These are phyloP conservation scores for Thozetella sp. DNA, from an alignment of 495 filamentous ascomycete genomes.

Conservation along the genomic window DNA sequence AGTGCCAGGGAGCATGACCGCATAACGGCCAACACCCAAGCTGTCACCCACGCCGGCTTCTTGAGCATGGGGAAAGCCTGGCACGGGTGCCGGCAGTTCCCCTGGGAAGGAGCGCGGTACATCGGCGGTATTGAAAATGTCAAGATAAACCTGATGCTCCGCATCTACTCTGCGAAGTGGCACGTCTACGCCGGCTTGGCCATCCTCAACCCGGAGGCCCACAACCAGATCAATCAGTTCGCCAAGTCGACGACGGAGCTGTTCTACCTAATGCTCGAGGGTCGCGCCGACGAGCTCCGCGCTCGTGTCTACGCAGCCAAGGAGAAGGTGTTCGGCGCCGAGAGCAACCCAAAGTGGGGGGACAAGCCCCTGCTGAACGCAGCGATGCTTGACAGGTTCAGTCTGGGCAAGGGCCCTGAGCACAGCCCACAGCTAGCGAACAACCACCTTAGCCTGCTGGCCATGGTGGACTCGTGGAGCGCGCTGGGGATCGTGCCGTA, in stretches of 20 bases:
- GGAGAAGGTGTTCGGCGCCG: slow-evolving; percentile 73
- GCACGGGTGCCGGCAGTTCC: slow-evolving; percentile 90
- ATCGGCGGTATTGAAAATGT: slow-evolving; percentile 98
- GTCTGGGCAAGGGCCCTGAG: slow-evolving; percentile 61
- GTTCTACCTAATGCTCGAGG: slow-evolving; percentile 93
- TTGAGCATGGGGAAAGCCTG: slow-evolving; percentile 96
- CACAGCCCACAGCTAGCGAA: slow-evolving; percentile 68
- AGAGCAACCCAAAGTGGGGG: slow-evolving; percentile 43
- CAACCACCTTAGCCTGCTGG: slow-evolving; percentile 88
- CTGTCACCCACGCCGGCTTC: slow-evolving; percentile 96
- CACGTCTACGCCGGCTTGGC: slow-evolving; percentile 98
- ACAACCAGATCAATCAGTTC: slow-evolving; percentile 91
- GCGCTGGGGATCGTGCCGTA: slow-evolving; percentile 91
- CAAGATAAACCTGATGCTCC: slow-evolving; percentile 96
- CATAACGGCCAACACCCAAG: slow-evolving; percentile 97
- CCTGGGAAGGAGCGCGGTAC: slow-evolving; percentile 93
- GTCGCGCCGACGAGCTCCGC: slow-evolving; percentile 77
- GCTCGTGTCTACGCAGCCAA: slow-evolving; percentile 77
- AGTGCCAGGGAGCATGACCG: slow-evolving; percentile 87
- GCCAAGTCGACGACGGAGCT: slow-evolving; percentile 90
- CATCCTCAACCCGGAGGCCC: slow-evolving; percentile 91
- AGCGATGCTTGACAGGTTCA: slow-evolving; percentile 85
- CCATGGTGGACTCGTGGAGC: slow-evolving; percentile 99
- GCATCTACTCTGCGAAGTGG: slow-evolving; percentile 98
- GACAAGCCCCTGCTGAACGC: slow-evolving; percentile 74